These are phyloP conservation scores for Dryas octopetala DNA, from an alignment of 306 rosid genomes.

Conservation along the genomic window DNA sequence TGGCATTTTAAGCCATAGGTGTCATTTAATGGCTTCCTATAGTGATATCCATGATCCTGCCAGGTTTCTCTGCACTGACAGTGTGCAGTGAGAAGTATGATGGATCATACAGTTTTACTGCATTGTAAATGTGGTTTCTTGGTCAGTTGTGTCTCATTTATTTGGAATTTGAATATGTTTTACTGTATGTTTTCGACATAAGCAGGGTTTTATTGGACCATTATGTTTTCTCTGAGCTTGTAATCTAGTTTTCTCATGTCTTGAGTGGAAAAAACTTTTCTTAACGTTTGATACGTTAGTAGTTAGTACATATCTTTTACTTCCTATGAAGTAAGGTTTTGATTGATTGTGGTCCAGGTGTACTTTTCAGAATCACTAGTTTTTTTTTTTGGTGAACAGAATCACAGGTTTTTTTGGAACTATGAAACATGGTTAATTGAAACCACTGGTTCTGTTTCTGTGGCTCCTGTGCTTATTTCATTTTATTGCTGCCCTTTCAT, in stretches of 20 bases:
- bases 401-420: background rate
- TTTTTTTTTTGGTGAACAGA: too few relatives aligned
- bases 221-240: too few relatives aligned
- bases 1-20: slow-evolving; percentile 72
- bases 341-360: background rate
- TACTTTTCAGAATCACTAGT: background rate
- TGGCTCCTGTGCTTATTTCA: background rate
- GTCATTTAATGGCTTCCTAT: slow-evolving; percentile 75
- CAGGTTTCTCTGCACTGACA: slow-evolving; percentile 99
- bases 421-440: background rate
- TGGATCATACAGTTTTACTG: slow-evolving; percentile 61
- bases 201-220: too few relatives aligned
- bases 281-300: too few relatives aligned
- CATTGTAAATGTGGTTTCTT: slow-evolving; percentile 9
- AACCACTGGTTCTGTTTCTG: background rate
- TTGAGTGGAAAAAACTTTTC: too few relatives aligned
- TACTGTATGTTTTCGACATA: too few relatives aligned
- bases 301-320: background rate
- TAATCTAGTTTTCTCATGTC: too few relatives aligned
- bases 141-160: slow-evolving; percentile 6
- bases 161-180: slow-evolving; percentile 1
- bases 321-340: background rate
- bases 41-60: slow-evolving; percentile 67
- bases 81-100: slow-evolving; percentile 99
- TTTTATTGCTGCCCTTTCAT: background rate